These are phyloP conservation scores for Ogataea saltuana DNA, from an alignment of 805 yeast genomes.

Conservation along the genomic window DNA sequence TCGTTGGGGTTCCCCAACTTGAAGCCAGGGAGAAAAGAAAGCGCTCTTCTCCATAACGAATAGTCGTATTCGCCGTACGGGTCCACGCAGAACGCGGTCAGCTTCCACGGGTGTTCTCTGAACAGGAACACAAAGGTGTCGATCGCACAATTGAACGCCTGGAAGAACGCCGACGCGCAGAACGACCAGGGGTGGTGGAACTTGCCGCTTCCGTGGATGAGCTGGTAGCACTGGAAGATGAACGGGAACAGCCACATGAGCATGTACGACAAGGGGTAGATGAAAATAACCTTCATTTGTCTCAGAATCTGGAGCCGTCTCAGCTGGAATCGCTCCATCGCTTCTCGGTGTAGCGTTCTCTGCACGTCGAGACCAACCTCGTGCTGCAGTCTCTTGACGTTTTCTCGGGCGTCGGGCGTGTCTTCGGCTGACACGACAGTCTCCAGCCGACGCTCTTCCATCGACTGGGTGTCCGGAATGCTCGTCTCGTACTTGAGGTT, in stretches of 20 bases:
- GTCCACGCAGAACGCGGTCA: slow-evolving; percentile 29
- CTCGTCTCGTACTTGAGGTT: slow-evolving; percentile 18
- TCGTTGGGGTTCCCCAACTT: slow-evolving; percentile 6
- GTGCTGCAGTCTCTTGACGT: slow-evolving; percentile 17
- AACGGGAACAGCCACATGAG: slow-evolving; percentile 83
- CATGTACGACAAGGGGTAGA: slow-evolving; percentile 82
- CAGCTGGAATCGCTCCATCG: slow-evolving; percentile 58
- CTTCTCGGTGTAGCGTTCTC: slow-evolving; percentile 53
- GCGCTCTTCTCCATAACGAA: slow-evolving; percentile 23
- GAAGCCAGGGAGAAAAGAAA: slow-evolving; percentile 34
- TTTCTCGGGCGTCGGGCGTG: slow-evolving; percentile 6
- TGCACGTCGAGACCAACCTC: slow-evolving; percentile 35
- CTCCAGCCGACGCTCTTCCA: slow-evolving; percentile 6
- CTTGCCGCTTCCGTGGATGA: slow-evolving; percentile 52
- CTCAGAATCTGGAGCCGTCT: slow-evolving; percentile 68
- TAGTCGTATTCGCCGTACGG: slow-evolving; percentile 17
- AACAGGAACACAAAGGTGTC: slow-evolving; percentile 74
- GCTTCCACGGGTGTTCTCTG: slow-evolving; percentile 78
- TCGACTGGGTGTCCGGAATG: slow-evolving; percentile 3
- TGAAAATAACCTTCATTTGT: slow-evolving; percentile 76
- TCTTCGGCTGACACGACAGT: slow-evolving; percentile 2
- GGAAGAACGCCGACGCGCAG: slow-evolving; percentile 70
- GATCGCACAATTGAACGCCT: slow-evolving; percentile 77
- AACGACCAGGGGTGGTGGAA: slow-evolving; percentile 64
- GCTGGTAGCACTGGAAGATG: slow-evolving; percentile 50